phyloP scores from a whole-genome alignment of 78 protist species.

The Dictyostelium brefeldianum region DNA sequence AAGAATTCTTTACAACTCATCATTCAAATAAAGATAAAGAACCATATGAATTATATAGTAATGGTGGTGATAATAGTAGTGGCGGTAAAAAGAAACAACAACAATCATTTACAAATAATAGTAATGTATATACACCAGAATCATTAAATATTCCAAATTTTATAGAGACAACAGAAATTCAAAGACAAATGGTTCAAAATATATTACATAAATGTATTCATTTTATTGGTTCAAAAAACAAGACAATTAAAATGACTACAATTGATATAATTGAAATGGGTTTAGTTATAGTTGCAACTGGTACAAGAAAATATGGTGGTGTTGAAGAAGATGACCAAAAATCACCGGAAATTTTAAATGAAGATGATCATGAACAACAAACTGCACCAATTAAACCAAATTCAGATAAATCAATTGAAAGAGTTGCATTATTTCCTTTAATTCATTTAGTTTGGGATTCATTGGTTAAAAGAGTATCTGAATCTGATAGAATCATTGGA shows the following conservation, averaged over 20 bases:
- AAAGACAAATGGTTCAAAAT: conserved; percentile 28
- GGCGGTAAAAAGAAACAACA: background rate
- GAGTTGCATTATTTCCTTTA: conserved; percentile 61
- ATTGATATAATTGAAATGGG: conserved; percentile 61
- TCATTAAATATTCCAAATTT: conserved; percentile 6
- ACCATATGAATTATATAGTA: background rate
- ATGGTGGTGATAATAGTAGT: background rate
- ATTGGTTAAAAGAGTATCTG: conserved; percentile 25
- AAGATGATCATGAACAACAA: background rate
- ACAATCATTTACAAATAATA: background rate
- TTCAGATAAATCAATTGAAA: conserved; percentile 14
- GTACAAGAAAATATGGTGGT: conserved; percentile 64
- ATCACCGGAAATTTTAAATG: background rate
- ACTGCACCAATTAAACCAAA: background rate
- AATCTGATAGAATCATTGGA: conserved; percentile 22
- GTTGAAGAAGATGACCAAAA: conserved; percentile 22
- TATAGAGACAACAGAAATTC: conserved; percentile 35
- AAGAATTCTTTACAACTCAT: conserved; percentile 47
- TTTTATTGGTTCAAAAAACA: conserved; percentile 44
- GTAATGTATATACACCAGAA: background rate
- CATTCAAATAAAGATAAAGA: conserved; percentile 23
- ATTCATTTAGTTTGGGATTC: conserved; percentile 64
- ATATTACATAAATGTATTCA: conserved; percentile 48
- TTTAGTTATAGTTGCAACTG: conserved; percentile 46
- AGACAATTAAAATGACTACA: conserved; percentile 5